Base-by-base conservation (phyloP, 257 asterid species). In the Orobanche coerulescens region DNA sequence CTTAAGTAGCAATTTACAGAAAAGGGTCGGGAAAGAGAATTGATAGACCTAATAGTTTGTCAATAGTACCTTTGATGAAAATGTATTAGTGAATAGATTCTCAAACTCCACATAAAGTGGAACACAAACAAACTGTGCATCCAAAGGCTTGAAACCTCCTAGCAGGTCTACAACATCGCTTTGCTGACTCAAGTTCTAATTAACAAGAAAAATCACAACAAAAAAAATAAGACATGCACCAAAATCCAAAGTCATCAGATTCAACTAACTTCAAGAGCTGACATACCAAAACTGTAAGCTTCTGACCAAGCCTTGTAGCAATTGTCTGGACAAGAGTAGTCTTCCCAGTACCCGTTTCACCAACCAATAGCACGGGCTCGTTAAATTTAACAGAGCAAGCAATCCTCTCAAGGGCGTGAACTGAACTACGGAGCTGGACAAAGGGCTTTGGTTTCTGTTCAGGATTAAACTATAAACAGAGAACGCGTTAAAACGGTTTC, bases 261-360 rank as follows among this genome's bases (percentile, higher is more conserved):
- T 19, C 23, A 33, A 49, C n/a, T 6, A 37, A 67, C 18, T 40
- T 23, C 8, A n/a, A 58, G 60, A 42, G 51, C n/a, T 25, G 30
- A 71, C 88, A 60, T 88, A 92, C 98, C 96, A 92, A 73, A 73
- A 92, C 96, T 7, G 87, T 82, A 67, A 92, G 95, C 64, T 82
- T 88, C 75, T 84, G 90, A 58, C 94, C 89, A 74, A 86, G 82
- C 78, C 81, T 80, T 5, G 73, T 56, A 22, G 95, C 94, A 69
- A 92, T 83, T 55, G 77, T 78, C 76, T 92, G 98, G 54, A 92
- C 97, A 72, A 92, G 94, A 47, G 98, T 92, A 61, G 98, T 92
- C 78, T 92, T 92, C 66, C 98, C 98, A 28, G 98, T 82, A 64
- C 98, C 98, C 46, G 98, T 92, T 75, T 92, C 98, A 73, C 98